Evolutionary conservation across 2,329 filamentous ascomycete species (phyloP).

Genomic region (Apiospora arundinis): DNA sequence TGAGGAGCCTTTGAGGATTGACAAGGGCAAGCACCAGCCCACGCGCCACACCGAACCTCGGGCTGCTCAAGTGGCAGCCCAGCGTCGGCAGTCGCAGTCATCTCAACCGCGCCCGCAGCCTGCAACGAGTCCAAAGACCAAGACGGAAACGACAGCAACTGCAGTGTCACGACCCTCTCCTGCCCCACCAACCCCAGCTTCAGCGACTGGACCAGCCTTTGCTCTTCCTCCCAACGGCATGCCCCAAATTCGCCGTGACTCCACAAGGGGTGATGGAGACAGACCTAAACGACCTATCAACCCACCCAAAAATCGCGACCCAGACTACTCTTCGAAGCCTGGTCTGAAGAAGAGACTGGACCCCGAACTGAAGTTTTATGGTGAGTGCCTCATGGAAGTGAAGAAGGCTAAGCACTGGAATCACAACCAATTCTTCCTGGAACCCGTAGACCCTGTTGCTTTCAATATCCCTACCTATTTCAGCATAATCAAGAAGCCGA

Average conservation of each 20-base stretch:
- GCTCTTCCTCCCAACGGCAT: constrained; percentile 79
- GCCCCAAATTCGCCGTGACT: constrained; percentile 85
- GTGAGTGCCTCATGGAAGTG: constrained; percentile 79
- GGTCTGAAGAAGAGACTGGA: constrained; percentile 92
- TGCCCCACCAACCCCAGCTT: constrained; percentile 42
- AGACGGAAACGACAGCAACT: constrained; percentile 36
- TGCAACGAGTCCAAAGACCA: constrained; percentile 43
- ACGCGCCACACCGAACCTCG: constrained; percentile 54
- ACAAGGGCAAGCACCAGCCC: constrained; percentile 60
- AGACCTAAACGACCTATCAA: constrained; percentile 94
- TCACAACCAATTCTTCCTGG: constrained; percentile 76
- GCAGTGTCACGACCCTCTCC: constrained; percentile 32
- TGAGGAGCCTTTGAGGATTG: constrained; percentile 64
- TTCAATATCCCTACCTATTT: constrained; percentile 94
- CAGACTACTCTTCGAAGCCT: constrained; percentile 78
- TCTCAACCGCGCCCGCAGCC: constrained; percentile 29
- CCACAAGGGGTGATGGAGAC: constrained; percentile 74
- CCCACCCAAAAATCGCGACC: constrained; percentile 85
- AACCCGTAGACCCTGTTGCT: constrained; percentile 90
- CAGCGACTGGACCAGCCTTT: constrained; percentile 65
- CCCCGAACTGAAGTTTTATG: constrained; percentile 88
- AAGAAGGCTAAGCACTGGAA: constrained; percentile 73
- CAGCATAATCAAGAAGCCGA: constrained; percentile 93
- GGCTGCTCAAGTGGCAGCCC: constrained; percentile 38
- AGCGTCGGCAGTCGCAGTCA: constrained; percentile 34